Evolutionary conservation across 2,329 filamentous ascomycete species (phyloP).

Genomic region (Akanthomyces lecanii): DNA sequence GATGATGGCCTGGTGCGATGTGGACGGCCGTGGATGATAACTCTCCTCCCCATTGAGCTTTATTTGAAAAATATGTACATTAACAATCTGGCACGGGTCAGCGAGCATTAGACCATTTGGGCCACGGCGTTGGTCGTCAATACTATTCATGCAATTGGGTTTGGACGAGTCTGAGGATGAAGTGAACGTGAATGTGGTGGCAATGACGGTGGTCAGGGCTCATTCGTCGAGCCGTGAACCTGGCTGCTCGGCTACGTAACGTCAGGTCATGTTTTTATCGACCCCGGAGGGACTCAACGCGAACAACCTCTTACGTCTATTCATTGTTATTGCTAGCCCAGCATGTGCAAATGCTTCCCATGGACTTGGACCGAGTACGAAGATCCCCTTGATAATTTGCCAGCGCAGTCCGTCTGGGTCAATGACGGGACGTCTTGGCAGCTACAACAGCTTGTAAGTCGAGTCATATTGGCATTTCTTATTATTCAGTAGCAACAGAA

Average conservation of each 20-base stretch:
- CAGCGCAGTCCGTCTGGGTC: conserved; percentile 41
- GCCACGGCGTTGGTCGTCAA: conserved; percentile 32
- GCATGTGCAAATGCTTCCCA: conserved; percentile 53
- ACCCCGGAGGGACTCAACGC: not conserved
- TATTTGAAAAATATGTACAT: conserved; percentile 43
- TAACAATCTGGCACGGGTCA: conserved; percentile 41
- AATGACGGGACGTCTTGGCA: conserved; percentile 33
- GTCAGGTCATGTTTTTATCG: not conserved
- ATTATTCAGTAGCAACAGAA: not conserved
- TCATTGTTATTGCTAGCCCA: not conserved
- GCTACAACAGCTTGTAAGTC: conserved; percentile 38
- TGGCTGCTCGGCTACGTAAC: not conserved
- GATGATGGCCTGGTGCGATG: not conserved
- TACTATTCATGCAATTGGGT: conserved; percentile 20
- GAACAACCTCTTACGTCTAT: not conserved
- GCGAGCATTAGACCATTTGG: conserved; percentile 44
- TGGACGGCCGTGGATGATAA: conserved; percentile 32
- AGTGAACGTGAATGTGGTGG: not conserved
- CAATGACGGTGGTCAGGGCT: no score
- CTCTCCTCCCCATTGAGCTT: conserved; percentile 42
- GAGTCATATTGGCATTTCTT: conserved; percentile 3
- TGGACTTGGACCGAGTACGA: conserved; percentile 47
- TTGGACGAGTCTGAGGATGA: not conserved
- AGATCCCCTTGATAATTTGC: conserved; percentile 34
- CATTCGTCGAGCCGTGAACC: not conserved